Evolutionary conservation across 495 filamentous ascomycete genomes (phyloP).

Genomic region (Polyplosphaeria fusca): DNA sequence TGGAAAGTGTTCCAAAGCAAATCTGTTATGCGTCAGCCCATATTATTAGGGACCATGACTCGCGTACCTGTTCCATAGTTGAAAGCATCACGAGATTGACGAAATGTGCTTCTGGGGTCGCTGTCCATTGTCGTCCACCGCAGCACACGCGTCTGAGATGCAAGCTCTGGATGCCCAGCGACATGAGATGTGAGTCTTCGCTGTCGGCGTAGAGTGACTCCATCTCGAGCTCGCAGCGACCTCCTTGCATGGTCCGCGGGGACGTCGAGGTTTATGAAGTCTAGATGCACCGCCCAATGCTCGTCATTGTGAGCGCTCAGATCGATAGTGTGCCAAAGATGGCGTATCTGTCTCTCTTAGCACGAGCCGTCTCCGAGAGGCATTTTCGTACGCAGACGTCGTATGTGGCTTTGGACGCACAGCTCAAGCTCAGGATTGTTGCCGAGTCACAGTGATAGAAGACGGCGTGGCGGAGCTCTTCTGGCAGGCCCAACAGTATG

Average conservation of each 20-base stretch:
- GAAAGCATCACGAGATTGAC: neutral
- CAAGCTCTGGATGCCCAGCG: neutral
- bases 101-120: neutral
- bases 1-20: conserved; percentile 1
- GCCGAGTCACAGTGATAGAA: conserved; percentile 7
- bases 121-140: conserved; percentile 9
- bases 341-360: neutral
- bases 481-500: conserved; percentile 9
- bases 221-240: neutral
- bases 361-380: neutral
- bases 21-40: neutral
- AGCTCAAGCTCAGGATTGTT: conserved; percentile 1
- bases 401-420: neutral
- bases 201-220: neutral
- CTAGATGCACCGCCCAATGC: neutral
- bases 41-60: neutral
- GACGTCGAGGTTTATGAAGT: conserved; percentile 8
- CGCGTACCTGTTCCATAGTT: neutral
- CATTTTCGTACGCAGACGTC: neutral
- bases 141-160: neutral
- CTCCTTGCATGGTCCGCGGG: conserved; percentile 3
- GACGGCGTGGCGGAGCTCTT: conserved; percentile 4
- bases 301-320: conserved; percentile 8
- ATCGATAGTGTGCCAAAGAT: conserved; percentile 6
- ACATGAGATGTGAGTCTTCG: neutral